Conservation (phyloP, 2,329 filamentous ascomycete species). For the Boeremia lycopersici region DNA sequence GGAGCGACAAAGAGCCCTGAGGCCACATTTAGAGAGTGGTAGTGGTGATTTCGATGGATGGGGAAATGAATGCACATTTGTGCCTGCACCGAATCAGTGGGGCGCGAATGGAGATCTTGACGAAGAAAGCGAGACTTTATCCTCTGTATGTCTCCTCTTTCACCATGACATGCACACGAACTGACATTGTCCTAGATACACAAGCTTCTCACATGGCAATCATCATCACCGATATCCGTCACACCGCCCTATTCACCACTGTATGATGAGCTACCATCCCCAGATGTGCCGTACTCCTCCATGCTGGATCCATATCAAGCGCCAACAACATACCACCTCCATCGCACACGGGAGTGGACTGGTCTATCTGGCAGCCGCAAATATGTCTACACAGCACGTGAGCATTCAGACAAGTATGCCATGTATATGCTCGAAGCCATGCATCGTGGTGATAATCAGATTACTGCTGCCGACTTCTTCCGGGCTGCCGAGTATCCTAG, state of each 20-base stretch:
- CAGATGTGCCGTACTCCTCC: constrained; percentile 42
- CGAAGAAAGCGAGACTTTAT: constrained; percentile 46
- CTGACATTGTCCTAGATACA: constrained; percentile 36
- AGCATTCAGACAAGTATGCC: constrained; percentile 44
- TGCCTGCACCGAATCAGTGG: constrained; percentile 47
- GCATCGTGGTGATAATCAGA: constrained; percentile 41
- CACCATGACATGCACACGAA: background rate
- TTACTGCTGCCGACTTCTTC: constrained; percentile 45
- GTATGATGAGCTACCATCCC: constrained; percentile 42
- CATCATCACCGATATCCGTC: constrained; percentile 40
- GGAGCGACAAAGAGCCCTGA: constrained; percentile 41
- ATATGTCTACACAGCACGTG: constrained; percentile 46
- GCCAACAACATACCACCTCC: constrained; percentile 43
- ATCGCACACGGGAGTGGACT: constrained; percentile 47
- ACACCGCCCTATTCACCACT: constrained; percentile 28
- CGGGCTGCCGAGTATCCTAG: constrained; percentile 43
- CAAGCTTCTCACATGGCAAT: constrained; percentile 46
- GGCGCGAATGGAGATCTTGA: constrained; percentile 46
- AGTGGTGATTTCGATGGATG: constrained; percentile 44
- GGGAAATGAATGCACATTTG: constrained; percentile 45
- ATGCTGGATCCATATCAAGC: constrained; percentile 42
- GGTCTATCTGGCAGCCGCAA: constrained; percentile 41
- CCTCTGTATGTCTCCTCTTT: constrained; percentile 34
- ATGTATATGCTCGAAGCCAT: constrained; percentile 45
- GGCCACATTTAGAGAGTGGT: constrained; percentile 46